Evolutionary conservation across 345 rosid genomes (phyloP), one percentile per base, ranked within the genome.

Genomic region (Kernera saxatilis): DNA sequence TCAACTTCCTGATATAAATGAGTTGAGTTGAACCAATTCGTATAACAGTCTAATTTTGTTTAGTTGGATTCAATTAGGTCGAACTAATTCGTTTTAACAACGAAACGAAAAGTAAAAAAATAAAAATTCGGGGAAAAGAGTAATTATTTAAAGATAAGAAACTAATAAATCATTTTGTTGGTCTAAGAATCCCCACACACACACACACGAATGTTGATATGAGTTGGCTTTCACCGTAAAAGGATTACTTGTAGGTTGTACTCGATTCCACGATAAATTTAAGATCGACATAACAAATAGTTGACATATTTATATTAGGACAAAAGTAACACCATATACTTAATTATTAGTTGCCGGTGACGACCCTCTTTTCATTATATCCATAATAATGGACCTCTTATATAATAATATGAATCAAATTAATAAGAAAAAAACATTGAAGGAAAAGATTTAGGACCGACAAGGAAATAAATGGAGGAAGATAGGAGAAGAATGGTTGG

Each of bases 401-500:
- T 26, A 13, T 35, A 13, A 17, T 5, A 10, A 21, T 21, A n/a
- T n/a, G 27, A 2, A 29, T 53, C 4, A 27, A 26, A 26, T 27
- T 8, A 41, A 48, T 46, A 23, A 23, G 30, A 49, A 49, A 0
- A 7, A 67, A 25, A 66, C 8, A 32, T 29, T 3, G 30, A 68
- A 11, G 18, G 22, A 29, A 55, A 26, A 44, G 46, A 36, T 73
- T 37, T 36, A 29, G 35, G 54, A 67, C 67, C 72, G 78, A 74
- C 67, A 73, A 71, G 69, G 30, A 46, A 50, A 66, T 56, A 25
- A 73, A 59, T 55, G 58, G 77, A 64, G 33, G 65, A 64, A 26
- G 64, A 73, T 54, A 26, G 15, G 52, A 65, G 60, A 73, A 57
- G 45, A 73, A 66, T 66, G 67, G 77, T 73, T 73, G 77, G 77